These are phyloP conservation scores for Panus rudis DNA, from an alignment of 768 basidiomycete genomes.

Conservation along the genomic window DNA sequence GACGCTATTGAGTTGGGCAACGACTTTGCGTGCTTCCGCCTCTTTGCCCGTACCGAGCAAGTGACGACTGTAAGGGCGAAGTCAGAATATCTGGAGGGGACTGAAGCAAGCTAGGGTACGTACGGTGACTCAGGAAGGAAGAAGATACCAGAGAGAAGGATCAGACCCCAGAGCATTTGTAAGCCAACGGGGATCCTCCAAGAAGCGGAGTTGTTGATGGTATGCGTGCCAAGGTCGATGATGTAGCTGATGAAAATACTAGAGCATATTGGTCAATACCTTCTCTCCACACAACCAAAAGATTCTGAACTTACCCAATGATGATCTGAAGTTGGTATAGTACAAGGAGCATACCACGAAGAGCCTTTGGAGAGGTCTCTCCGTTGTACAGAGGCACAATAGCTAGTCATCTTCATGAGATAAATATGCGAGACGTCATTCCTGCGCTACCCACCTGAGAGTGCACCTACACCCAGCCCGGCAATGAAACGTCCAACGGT, in stretches of 20 bases:
- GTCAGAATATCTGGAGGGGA: not conserved
- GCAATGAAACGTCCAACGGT: conserved; percentile 70
- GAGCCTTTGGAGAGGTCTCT: conserved; percentile 68
- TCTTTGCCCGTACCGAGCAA: conserved; percentile 50
- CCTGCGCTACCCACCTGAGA: conserved; percentile 42
- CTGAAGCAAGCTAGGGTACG: conserved; percentile 18
- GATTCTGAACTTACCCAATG: conserved; percentile 46
- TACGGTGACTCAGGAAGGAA: conserved; percentile 77
- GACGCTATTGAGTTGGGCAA: conserved; percentile 62
- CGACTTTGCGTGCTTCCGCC: conserved; percentile 52
- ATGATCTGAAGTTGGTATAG: conserved; percentile 78
- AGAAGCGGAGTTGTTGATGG: conserved; percentile 48
- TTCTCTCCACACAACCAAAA: too few relatives aligned
- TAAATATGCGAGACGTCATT: not conserved
- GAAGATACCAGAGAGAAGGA: conserved; percentile 62
- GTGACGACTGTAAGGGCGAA: conserved; percentile 48
- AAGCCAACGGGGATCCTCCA: conserved; percentile 75
- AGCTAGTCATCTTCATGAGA: conserved; percentile 2
- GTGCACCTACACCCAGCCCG: conserved; percentile 70
- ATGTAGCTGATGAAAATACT: conserved; percentile 73
- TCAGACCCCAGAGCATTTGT: conserved; percentile 63
- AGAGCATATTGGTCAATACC: too few relatives aligned
- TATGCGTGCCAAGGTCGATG: conserved; percentile 61
- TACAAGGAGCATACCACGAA: conserved; percentile 66
- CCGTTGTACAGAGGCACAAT: conserved; percentile 56